These are phyloP conservation scores for Sporisorium graminicola DNA, from an alignment of 1,284 basidiomycete genomes.

Conservation along the genomic window DNA sequence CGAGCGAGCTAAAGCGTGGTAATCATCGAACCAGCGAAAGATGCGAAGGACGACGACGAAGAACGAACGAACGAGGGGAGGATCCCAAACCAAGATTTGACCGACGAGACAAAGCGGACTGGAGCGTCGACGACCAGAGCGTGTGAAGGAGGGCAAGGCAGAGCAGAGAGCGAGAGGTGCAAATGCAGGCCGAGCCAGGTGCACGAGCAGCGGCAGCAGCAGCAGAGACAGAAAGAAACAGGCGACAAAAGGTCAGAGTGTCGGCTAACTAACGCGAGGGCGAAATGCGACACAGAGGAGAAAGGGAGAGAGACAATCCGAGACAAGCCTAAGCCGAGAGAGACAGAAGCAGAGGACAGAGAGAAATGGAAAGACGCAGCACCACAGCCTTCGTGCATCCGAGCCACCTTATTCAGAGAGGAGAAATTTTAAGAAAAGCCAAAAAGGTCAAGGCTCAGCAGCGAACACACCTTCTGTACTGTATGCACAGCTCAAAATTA, in stretches of 20 bases:
- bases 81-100: background rate
- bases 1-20: background rate
- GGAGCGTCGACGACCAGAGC: background rate
- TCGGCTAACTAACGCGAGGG: conserved; percentile 9
- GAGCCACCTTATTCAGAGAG: too few relatives aligned
- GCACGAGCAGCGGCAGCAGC: background rate
- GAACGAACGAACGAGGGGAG: background rate
- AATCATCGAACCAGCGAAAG: background rate
- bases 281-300: background rate
- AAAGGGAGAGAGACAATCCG: background rate
- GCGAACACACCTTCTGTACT: too few relatives aligned
- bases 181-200: conserved; percentile 2
- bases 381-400: background rate
- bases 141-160: background rate
- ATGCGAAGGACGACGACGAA: background rate
- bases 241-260: conserved; percentile 1
- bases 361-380: background rate
- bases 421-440: too few relatives aligned
- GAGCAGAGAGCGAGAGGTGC: background rate
- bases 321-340: background rate
- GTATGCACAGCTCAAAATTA: too few relatives aligned
- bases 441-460: background rate
- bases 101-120: background rate
- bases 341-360: background rate
- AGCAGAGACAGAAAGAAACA: background rate